Evolutionary conservation across 2,329 filamentous ascomycete species (phyloP).

Genomic region (Zopfia rhizophila): DNA sequence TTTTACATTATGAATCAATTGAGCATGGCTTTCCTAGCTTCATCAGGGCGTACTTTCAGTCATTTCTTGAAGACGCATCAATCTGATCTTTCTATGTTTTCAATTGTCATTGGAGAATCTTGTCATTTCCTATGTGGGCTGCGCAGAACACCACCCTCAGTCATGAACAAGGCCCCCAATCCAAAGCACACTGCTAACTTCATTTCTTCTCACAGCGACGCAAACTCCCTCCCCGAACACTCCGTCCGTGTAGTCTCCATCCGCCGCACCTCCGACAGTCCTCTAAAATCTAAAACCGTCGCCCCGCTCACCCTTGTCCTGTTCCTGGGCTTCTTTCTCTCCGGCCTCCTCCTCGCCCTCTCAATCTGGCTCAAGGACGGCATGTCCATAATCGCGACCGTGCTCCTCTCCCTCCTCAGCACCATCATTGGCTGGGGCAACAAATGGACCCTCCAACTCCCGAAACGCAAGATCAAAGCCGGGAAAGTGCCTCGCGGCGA

Average conservation of each 20-base stretch:
- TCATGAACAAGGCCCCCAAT: no score
- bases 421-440: slow-evolving; percentile 61
- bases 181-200: no score
- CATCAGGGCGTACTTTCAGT: no score
- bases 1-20: no score
- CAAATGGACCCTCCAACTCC: slow-evolving; percentile 60
- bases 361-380: slow-evolving; percentile 60
- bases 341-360: slow-evolving; percentile 54
- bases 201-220: slow-evolving; percentile 36
- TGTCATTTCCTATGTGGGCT: no score
- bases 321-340: slow-evolving; percentile 57
- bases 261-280: slow-evolving; percentile 38
- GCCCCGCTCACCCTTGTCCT: slow-evolving; percentile 59
- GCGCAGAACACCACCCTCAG: no score
- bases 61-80: no score
- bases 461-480: slow-evolving; percentile 44
- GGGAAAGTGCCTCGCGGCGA: slow-evolving; percentile 54
- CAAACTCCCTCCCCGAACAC: slow-evolving; percentile 47
- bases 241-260: slow-evolving; percentile 56
- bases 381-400: slow-evolving; percentile 61
- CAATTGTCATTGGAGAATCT: background rate
- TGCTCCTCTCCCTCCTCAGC: slow-evolving; percentile 60
- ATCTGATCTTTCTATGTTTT: no score
- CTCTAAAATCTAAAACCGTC: slow-evolving; percentile 56
- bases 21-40: background rate